Evolutionary conservation across 306 rosid species (phyloP).

Genomic region (Malus orientalis): DNA sequence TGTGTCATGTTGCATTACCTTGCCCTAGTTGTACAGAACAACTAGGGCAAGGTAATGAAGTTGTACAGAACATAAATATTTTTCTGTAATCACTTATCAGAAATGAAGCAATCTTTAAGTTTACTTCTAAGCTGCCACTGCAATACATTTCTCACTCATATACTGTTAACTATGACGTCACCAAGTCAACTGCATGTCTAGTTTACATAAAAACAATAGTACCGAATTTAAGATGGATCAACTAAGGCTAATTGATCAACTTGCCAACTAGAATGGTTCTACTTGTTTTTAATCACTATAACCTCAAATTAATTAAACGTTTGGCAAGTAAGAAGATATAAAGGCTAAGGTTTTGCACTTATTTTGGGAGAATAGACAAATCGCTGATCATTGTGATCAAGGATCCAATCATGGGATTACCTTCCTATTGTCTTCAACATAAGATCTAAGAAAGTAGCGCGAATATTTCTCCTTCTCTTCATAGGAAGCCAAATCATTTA

Average conservation of each 20-base stretch:
- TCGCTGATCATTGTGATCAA: not conserved
- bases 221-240: not conserved
- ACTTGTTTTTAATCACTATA: not conserved
- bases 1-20: not conserved
- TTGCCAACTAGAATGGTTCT: not conserved
- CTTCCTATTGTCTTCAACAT: constrained; percentile 89
- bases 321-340: not conserved
- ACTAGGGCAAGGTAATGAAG: not conserved
- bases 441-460: constrained; percentile 80
- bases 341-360: not conserved
- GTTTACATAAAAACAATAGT: not conserved
- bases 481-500: constrained; percentile 36
- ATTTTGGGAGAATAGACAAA: not conserved
- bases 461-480: constrained; percentile 66
- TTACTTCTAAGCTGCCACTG: not conserved
- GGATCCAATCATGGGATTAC: constrained; percentile 21
- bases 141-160: not conserved
- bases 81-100: not conserved
- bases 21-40: not conserved
- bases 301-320: not conserved
- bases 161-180: not conserved
- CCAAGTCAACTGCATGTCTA: not conserved
- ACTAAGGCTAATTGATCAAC: not conserved
- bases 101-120: not conserved
- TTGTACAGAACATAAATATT: not conserved